Evolutionary conservation across 2,329 filamentous ascomycete genomes (phyloP).

Genomic region (Sclerotiophoma versabilis): DNA sequence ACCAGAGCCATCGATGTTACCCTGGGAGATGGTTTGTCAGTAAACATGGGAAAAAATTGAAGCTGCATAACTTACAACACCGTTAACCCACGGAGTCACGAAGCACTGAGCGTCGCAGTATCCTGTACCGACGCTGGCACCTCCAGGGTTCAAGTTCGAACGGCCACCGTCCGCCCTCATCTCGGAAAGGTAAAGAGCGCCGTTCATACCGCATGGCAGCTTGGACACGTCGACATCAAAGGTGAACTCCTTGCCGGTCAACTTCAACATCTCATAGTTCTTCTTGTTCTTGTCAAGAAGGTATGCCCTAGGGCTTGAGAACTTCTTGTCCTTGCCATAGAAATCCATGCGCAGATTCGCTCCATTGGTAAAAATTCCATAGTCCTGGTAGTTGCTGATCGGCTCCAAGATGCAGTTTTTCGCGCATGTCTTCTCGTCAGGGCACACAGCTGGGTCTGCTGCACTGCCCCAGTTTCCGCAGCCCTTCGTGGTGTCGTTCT

Average conservation of each 20-base stretch:
- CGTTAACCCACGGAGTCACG: slow-evolving; percentile 48
- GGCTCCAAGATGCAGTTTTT: slow-evolving; percentile 65
- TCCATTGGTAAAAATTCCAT: slow-evolving; percentile 61
- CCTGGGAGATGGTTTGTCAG: slow-evolving; percentile 47
- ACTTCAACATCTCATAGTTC: slow-evolving; percentile 70
- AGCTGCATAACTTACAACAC: slow-evolving; percentile 39
- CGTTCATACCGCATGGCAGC: slow-evolving; percentile 53
- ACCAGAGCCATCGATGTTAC: slow-evolving; percentile 54
- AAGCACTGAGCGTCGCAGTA: slow-evolving; percentile 61
- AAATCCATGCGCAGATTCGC: slow-evolving; percentile 57
- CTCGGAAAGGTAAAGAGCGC: slow-evolving; percentile 50
- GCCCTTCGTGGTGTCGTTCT: slow-evolving; percentile 39
- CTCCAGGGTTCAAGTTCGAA: slow-evolving; percentile 53
- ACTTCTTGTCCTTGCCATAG: slow-evolving; percentile 46
- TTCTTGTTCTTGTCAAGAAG: slow-evolving; percentile 65
- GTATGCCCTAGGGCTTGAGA: slow-evolving; percentile 64
- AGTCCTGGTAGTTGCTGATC: slow-evolving; percentile 60
- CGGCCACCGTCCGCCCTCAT: slow-evolving; percentile 49
- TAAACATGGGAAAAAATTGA: slow-evolving; percentile 30
- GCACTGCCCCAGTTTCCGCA: slow-evolving; percentile 44
- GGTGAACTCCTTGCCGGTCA: slow-evolving; percentile 73
- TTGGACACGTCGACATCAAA: slow-evolving; percentile 70
- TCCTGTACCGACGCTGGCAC: slow-evolving; percentile 67
- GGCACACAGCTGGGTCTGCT: slow-evolving; percentile 56
- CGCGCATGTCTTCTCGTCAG: slow-evolving; percentile 59